Conservation (phyloP, 2,329 filamentous ascomycete genomes). For the Paraphaeosphaeria sporulosa region DNA sequence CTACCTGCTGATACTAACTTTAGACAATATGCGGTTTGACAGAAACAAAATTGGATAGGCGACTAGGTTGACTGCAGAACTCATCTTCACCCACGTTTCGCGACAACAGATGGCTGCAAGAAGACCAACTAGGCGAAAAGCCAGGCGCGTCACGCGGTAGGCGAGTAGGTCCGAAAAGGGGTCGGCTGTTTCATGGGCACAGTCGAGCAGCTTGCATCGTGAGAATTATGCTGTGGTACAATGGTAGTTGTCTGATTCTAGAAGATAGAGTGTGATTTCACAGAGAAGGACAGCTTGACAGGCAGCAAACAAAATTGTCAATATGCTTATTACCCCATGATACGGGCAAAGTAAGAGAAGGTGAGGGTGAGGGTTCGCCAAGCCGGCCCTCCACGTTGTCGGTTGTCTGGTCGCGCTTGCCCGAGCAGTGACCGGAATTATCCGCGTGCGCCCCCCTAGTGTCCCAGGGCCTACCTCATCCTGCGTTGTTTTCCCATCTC, state of each 20-base stretch:
- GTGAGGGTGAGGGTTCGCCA: not conserved
- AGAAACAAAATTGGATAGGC: not conserved
- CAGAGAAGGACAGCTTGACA: not conserved
- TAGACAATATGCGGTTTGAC: not conserved
- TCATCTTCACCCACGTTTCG: not conserved
- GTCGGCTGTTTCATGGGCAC: conserved; percentile 11
- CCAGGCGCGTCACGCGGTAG: conserved; percentile 9
- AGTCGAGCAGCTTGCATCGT: not conserved
- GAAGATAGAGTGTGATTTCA: not conserved
- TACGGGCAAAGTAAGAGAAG: not conserved
- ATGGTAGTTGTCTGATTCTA: not conserved
- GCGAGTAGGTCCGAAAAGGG: conserved; percentile 18
- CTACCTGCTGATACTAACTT: not conserved
- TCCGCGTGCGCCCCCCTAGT: conserved; percentile 10
- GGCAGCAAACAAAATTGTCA: not conserved
- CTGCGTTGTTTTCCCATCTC: conserved; percentile 18
- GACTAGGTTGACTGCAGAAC: not conserved
- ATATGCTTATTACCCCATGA: not conserved
- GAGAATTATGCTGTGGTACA: not conserved
- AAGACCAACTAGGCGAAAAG: not conserved
- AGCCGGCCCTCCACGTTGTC: conserved; percentile 11
- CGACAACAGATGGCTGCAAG: conserved; percentile 1
- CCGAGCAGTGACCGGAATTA: conserved; percentile 10
- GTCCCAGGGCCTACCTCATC: conserved; percentile 1
- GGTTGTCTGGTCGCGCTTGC: conserved; percentile 8